Percentiles rank a stretch among this genome's conserved stretches.
Evolutionary conservation across 2,329 filamentous ascomycete species (phyloP).

Genomic region (Coniella vitis): DNA sequence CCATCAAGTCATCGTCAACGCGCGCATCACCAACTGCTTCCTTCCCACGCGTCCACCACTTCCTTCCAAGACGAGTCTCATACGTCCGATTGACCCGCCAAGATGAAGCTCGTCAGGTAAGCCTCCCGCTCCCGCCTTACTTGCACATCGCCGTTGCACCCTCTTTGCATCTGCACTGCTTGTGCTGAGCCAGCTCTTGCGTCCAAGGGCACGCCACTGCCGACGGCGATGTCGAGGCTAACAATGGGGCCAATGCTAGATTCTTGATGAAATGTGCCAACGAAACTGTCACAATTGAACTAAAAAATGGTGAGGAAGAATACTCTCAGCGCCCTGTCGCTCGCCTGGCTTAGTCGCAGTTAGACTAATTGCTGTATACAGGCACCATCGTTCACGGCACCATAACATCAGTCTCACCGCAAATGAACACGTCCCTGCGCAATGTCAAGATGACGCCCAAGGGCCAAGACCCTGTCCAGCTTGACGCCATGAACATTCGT

Average conservation of each 20-base stretch:
- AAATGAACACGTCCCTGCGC: conserved; percentile 97
- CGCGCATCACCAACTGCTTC: background rate
- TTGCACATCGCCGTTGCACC: conserved; percentile 18
- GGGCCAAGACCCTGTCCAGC: conserved; percentile 76
- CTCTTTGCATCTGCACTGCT: conserved; percentile 10
- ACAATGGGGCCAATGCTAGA: conserved; percentile 41
- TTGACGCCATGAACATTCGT: conserved; percentile 95
- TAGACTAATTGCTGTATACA: conserved; percentile 27
- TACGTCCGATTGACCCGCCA: conserved; percentile 32
- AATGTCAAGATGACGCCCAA: conserved; percentile 94
- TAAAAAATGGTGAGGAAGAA: conserved; percentile 76
- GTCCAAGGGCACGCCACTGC: conserved; percentile 12
- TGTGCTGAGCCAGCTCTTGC: conserved; percentile 26
- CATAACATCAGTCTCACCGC: conserved; percentile 90
- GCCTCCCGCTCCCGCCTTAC: conserved; percentile 24
- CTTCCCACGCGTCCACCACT: background rate
- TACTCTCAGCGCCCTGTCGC: conserved; percentile 1
- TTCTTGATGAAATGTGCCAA: conserved; percentile 99
- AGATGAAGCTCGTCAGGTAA: conserved; percentile 96
- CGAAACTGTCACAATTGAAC: conserved; percentile 95
- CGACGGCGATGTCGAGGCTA: conserved; percentile 22
- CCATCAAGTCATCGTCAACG: background rate
- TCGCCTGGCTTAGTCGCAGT: background rate
- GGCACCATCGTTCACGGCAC: conserved; percentile 95
- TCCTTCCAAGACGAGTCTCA: background rate